These are phyloP conservation scores for Panus rudis DNA, from an alignment of 768 basidiomycete genomes.

Conservation along the genomic window DNA sequence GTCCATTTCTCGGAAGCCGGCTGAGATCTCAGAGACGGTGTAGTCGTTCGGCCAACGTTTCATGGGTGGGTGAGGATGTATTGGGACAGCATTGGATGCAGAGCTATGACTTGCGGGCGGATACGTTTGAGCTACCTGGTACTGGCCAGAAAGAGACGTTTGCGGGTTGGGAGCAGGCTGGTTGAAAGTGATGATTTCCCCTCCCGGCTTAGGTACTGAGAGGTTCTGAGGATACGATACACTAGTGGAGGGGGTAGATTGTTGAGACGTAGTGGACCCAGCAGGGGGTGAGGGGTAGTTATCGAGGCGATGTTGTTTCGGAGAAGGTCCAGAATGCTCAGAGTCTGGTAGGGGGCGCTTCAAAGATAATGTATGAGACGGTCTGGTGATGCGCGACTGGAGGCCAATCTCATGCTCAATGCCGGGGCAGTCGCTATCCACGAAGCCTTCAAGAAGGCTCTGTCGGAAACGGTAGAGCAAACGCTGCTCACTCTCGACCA, in stretches of 20 bases:
- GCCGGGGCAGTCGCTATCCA: slow-evolving; percentile 50
- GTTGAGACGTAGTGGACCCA: background rate
- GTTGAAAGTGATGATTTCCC: no score
- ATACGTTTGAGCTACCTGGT: slow-evolving; percentile 7
- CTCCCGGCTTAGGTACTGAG: slow-evolving; percentile 9
- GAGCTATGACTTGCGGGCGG: slow-evolving; percentile 14
- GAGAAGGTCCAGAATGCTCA: background rate
- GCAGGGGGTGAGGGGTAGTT: no score
- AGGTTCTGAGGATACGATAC: background rate
- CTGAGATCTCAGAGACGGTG: slow-evolving; percentile 57
- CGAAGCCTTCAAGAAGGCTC: slow-evolving; percentile 49
- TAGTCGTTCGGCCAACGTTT: slow-evolving; percentile 78
- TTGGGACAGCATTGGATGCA: slow-evolving; percentile 23
- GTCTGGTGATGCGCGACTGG: slow-evolving; percentile 27
- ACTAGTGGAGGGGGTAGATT: background rate
- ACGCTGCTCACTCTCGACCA: slow-evolving; percentile 53
- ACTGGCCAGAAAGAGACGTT: background rate
- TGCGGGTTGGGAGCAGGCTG: no score
- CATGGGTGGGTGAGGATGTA: slow-evolving; percentile 54
- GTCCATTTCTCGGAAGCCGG: slow-evolving; percentile 50
- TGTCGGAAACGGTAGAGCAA: slow-evolving; percentile 56
- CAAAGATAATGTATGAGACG: no score
- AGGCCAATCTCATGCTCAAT: slow-evolving; percentile 48
- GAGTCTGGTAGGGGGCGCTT: slow-evolving; percentile 11
- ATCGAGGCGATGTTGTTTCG: slow-evolving; percentile 4